Evolutionary conservation across 768 basidiomycete species (phyloP).

Genomic region (Rhodotorula toruloides): DNA sequence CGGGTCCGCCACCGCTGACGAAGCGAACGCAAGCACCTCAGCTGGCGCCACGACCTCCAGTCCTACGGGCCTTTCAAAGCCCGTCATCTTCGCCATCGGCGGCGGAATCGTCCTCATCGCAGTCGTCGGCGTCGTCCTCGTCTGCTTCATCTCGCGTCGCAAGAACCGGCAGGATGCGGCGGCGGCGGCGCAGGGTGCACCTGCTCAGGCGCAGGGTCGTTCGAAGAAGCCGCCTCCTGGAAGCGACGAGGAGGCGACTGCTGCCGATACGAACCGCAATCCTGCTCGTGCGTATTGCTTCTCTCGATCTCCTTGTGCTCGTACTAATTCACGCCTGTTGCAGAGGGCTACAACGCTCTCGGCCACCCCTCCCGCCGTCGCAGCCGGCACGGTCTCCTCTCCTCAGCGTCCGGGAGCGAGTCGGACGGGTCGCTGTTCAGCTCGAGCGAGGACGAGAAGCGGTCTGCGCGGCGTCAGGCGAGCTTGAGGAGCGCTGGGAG

Average conservation of each 20-base stretch:
- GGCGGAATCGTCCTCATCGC: not conserved
- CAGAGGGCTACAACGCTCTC: constrained; percentile 10
- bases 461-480: not conserved
- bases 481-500: not conserved
- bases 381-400: not conserved
- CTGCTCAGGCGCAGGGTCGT: not conserved
- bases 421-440: not conserved
- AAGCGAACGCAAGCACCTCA: not conserved
- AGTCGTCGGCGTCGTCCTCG: not conserved
- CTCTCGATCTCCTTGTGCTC: not conserved
- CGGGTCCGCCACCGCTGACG: not conserved
- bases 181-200: not conserved
- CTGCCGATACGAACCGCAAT: not conserved
- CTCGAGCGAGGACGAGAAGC: not conserved
- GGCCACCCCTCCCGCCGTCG: not conserved
- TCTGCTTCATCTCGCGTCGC: not conserved
- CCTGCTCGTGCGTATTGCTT: not conserved
- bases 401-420: not conserved
- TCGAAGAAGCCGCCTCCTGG: not conserved
- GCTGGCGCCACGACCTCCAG: not conserved
- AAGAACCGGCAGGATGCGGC: not conserved
- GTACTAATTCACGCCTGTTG: no score
- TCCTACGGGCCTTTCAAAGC: not conserved
- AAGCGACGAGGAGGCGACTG: not conserved
- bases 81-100: not conserved